phyloP scores from a whole-genome alignment of 2,329 filamentous ascomycete genomes.

The Apiospora pterosperma region DNA sequence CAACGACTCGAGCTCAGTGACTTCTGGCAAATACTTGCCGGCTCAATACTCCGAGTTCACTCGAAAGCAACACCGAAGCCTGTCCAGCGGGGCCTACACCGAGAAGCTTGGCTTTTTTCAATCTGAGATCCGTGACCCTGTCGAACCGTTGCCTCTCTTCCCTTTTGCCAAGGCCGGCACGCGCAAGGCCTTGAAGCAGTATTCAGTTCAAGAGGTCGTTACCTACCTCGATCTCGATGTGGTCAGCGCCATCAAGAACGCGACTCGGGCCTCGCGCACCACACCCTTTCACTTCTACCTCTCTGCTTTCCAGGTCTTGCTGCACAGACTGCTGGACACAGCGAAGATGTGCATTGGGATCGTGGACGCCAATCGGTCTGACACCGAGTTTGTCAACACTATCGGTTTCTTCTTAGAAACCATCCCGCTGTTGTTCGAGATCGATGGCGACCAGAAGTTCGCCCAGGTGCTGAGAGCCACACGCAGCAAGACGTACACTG shows the following conservation, averaged over 20 bases:
- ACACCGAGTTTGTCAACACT: conserved; percentile 18
- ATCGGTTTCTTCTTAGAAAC: background rate
- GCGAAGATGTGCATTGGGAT: conserved; percentile 38
- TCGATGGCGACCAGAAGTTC: background rate
- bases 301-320: conserved; percentile 26
- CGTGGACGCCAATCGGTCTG: conserved; percentile 33
- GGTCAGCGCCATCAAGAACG: conserved; percentile 11
- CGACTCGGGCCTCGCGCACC: background rate
- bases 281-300: conserved; percentile 33
- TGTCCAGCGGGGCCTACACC: background rate
- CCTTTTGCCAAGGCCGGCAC: background rate
- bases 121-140: background rate
- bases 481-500: background rate
- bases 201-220: background rate
- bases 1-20: background rate
- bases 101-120: background rate
- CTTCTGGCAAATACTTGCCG: too few species aligned
- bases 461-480: background rate
- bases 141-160: background rate
- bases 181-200: background rate
- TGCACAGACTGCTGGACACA: conserved; percentile 20
- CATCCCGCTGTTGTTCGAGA: background rate
- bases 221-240: background rate
- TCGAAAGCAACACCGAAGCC: background rate
- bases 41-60: too few species aligned